Evolutionary conservation across 148 eudicot species (phyloP).

Genomic region (Limonium bicolor): DNA sequence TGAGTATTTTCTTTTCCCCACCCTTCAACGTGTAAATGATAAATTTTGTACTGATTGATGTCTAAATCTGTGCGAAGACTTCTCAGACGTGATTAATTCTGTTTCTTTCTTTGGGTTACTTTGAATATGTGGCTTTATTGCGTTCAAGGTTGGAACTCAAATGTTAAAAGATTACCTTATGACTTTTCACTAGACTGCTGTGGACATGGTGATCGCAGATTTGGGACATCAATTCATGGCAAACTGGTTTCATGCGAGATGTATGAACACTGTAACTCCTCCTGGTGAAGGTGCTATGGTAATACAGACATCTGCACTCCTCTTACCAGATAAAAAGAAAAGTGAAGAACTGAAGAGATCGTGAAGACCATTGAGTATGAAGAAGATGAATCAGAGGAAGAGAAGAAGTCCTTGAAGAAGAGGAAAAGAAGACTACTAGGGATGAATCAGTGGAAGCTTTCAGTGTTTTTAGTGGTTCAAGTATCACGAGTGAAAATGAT

Average conservation of each 20-base stretch:
- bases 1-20: constrained; percentile 24
- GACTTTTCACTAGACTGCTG: background rate
- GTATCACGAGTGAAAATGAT: too few relatives aligned
- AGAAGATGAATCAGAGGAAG: too few relatives aligned
- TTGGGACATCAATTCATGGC: constrained; percentile 77
- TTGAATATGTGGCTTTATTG: too few relatives aligned
- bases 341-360: too few relatives aligned
- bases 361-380: too few relatives aligned
- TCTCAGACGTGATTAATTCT: background rate
- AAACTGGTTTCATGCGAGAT: constrained; percentile 79
- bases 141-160: background rate
- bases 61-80: background rate
- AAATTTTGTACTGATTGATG: background rate
- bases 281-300: constrained; percentile 86
- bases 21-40: background rate
- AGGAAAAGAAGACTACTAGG: too few relatives aligned
- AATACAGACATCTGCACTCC: constrained; percentile 53
- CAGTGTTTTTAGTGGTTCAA: too few relatives aligned
- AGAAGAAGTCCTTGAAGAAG: too few relatives aligned
- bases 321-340: too few relatives aligned
- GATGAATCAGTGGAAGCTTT: too few relatives aligned
- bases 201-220: constrained; percentile 42
- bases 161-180: background rate
- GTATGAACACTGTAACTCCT: constrained; percentile 58
- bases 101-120: too few relatives aligned